Base-by-base conservation (phyloP, 495 filamentous ascomycete species). In the Talaromyces ruber region DNA sequence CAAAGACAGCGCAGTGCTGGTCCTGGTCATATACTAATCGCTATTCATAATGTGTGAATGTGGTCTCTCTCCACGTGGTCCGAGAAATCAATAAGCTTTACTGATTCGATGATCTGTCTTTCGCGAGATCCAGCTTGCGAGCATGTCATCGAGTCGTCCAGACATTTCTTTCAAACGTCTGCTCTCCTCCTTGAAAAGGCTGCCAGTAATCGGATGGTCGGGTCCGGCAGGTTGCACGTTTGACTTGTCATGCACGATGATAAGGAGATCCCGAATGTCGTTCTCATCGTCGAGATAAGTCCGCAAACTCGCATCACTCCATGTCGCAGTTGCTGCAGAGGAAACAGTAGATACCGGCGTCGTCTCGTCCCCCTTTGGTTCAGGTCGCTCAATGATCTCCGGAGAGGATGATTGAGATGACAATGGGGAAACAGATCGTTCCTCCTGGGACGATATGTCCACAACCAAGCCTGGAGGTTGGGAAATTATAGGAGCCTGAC, bases 221-320 rank as follows among this genome's bases (percentile, higher is more conserved):
- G 84, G 82, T 0, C 86, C 83, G 11, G 88, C 87, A 30, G 90
- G 89, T 57, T 84, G 81, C 32, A 92, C 84, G 62, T 89, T 88
- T 24, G 84, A 88, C 73, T 90, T 94, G 72, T 97, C 92, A 69
- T 96, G 90, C 28, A 98, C 91, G 53, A 98, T 88, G 8, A 93
- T 81, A 59, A 97, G 83, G 69, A 98, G 79, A 69, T 98, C 94
- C 50, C 90, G 84, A 65, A 98, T 89, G 63, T 97, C 92, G n/a
- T 83, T 87, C 50, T 89, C 88, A 67, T 94, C 92, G 64, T 98
- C 93, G 65, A 98, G 86, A 75, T 96, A 98, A 21, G 89, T 86
- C 53, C 91, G 84, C 37, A 98, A 81, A 65, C 83, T 87, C 63
- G 86, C 80, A 71, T 97, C 94, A 65, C 88, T 92, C 94, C 94